Percentiles rank a stretch among this genome's conserved stretches.
Evolutionary conservation across 371 early-diverging fungal genomes (phyloP).

Genomic region (Mortierella sp.): DNA sequence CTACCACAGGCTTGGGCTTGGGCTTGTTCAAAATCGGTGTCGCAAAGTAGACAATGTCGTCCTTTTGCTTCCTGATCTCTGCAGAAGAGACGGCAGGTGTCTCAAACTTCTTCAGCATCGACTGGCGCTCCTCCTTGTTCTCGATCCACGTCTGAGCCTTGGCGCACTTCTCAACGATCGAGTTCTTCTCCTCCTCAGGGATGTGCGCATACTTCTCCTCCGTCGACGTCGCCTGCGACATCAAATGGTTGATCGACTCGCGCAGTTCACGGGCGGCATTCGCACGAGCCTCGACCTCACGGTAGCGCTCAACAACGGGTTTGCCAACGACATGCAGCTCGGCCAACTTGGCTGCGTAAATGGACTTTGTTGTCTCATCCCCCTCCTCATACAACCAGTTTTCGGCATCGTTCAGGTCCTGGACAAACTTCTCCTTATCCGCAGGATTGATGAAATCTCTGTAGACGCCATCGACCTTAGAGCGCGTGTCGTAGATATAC

Average conservation of each 20-base stretch:
- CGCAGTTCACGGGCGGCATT: conserved; percentile 83
- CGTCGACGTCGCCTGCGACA: conserved; percentile 75
- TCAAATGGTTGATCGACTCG: conserved; percentile 78
- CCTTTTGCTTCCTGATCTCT: conserved; percentile 83
- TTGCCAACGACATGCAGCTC: conserved; percentile 86
- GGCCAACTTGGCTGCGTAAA: conserved; percentile 86
- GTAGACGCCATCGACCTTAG: conserved; percentile 82
- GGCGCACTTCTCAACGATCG: conserved; percentile 78
- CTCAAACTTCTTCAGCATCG: conserved; percentile 78
- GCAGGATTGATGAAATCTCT: conserved; percentile 79
- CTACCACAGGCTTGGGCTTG: conserved; percentile 75
- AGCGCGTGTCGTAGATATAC: conserved; percentile 96
- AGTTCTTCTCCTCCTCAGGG: conserved; percentile 85
- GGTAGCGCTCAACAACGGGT: conserved; percentile 84
- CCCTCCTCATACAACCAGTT: conserved; percentile 99
- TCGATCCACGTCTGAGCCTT: conserved; percentile 92
- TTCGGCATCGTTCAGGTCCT: conserved; percentile 83
- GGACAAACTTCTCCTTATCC: conserved; percentile 77
- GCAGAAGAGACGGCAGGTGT: conserved; percentile 75
- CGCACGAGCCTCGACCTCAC: conserved; percentile 90
- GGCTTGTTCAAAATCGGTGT: conserved; percentile 90
- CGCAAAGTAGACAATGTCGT: conserved; percentile 69
- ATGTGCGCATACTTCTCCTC: conserved; percentile 94
- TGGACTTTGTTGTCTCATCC: conserved; percentile 90
- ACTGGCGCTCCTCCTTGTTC: conserved; percentile 80